Conservation (phyloP, 306 rosid genomes). For the Cucumis melo region DNA sequence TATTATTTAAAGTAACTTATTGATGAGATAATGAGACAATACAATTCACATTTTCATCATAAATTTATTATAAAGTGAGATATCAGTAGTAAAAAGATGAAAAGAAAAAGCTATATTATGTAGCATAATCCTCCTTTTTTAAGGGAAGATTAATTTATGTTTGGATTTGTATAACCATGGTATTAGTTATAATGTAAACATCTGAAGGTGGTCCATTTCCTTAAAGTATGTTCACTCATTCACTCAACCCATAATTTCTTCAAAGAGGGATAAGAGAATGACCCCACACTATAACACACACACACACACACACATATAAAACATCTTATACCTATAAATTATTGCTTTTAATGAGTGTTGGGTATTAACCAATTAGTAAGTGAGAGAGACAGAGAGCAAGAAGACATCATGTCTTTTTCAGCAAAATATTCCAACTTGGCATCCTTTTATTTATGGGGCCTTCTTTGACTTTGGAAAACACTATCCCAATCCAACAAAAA, state of each 20-base stretch:
- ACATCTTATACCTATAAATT: neutral
- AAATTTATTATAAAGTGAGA: neutral
- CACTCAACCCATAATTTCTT: neutral
- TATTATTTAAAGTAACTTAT: no score
- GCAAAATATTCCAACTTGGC: neutral
- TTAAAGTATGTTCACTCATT: neutral
- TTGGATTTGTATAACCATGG: neutral
- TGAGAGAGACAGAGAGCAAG: neutral
- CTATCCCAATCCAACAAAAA: neutral
- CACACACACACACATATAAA: neutral
- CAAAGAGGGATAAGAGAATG: neutral
- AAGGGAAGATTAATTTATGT: neutral
- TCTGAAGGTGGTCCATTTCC: neutral
- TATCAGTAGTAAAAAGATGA: neutral
- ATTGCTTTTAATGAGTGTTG: neutral
- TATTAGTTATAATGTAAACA: neutral
- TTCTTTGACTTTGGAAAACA: neutral
- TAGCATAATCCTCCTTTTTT: neutral
- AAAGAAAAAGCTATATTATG: no score
- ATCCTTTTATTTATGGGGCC: neutral
- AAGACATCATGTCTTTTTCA: neutral
- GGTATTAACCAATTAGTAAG: neutral
- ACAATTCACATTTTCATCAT: no score
- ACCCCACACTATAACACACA: neutral
- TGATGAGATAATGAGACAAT: no score